phyloP scores from a whole-genome alignment of 768 basidiomycete genomes.

The Cyclocybe cylindracea region DNA sequence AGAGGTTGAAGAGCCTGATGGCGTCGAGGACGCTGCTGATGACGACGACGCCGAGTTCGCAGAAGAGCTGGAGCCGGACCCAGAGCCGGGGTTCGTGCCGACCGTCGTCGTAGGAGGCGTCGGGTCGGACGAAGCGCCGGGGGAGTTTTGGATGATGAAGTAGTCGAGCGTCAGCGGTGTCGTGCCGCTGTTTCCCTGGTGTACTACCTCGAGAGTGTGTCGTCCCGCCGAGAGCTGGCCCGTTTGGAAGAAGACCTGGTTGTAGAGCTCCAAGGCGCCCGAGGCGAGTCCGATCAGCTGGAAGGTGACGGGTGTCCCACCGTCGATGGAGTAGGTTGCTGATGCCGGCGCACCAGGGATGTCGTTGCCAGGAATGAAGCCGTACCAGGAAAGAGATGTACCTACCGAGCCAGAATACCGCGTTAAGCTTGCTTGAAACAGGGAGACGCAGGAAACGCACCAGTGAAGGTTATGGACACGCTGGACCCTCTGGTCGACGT shows the following conservation, averaged over 20 bases:
- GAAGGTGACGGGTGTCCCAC: too few species aligned
- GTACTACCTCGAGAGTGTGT: conserved; percentile 21
- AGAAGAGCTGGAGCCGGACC: neutral
- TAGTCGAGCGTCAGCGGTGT: conserved; percentile 25
- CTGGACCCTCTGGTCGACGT: neutral
- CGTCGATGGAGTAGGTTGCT: too few species aligned
- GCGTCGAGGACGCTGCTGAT: too few species aligned
- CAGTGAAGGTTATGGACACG: neutral
- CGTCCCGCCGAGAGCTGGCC: conserved; percentile 12
- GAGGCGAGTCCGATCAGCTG: conserved; percentile 15
- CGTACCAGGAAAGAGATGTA: too few species aligned
- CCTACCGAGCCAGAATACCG: too few species aligned
- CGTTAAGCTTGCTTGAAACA: too few species aligned
- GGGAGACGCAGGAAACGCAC: too few species aligned
- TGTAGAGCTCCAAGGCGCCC: conserved; percentile 3
- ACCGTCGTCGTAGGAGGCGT: neutral
- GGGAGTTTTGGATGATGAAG: conserved; percentile 19
- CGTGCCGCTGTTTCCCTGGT: conserved; percentile 15
- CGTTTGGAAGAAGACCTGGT: conserved; percentile 23
- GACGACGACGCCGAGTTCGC: too few species aligned
- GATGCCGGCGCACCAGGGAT: too few species aligned
- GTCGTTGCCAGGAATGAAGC: too few species aligned
- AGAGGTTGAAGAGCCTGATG: too few species aligned
- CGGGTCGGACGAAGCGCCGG: neutral
- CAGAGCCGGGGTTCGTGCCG: neutral